Evolutionary conservation across 371 early-diverging fungal genomes (phyloP).

Genomic region (Nosema bombycis): DNA sequence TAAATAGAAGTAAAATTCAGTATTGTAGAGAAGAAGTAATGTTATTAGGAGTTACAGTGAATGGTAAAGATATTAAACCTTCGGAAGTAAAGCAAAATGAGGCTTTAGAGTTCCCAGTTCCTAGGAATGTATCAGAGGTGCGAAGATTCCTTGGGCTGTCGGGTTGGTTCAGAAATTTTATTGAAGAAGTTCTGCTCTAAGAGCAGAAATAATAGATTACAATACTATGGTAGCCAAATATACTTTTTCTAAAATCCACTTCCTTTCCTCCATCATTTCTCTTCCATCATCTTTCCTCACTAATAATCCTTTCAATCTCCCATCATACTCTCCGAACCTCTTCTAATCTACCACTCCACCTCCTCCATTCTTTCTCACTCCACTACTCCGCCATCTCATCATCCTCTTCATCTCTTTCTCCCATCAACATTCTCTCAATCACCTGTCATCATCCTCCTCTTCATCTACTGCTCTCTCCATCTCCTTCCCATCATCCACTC

Average conservation of each 20-base stretch:
- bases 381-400: constrained; percentile 11
- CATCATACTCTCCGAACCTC: too few species aligned
- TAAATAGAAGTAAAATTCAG: constrained; percentile 32
- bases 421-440: too few species aligned
- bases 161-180: constrained; percentile 8
- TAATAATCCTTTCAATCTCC: too few species aligned
- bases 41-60: constrained; percentile 36
- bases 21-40: constrained; percentile 25
- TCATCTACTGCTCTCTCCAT: constrained; percentile 4
- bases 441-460: too few species aligned
- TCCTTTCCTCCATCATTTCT: too few species aligned
- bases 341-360: too few species aligned
- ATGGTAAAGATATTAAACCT: constrained; percentile 4
- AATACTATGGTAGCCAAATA: too few species aligned
- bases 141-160: constrained; percentile 8
- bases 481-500: constrained; percentile 5
- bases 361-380: too few species aligned
- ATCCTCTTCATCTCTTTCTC: constrained; percentile 1
- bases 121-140: constrained; percentile 1
- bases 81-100: constrained; percentile 20
- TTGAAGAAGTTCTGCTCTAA: too few species aligned
- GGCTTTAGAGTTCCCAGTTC: constrained; percentile 10
- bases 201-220: too few species aligned
- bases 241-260: too few species aligned
- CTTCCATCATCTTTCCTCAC: too few species aligned